Conservation (phyloP, 1,139 yeast species). For the Insectozyma bohioensis region DNA sequence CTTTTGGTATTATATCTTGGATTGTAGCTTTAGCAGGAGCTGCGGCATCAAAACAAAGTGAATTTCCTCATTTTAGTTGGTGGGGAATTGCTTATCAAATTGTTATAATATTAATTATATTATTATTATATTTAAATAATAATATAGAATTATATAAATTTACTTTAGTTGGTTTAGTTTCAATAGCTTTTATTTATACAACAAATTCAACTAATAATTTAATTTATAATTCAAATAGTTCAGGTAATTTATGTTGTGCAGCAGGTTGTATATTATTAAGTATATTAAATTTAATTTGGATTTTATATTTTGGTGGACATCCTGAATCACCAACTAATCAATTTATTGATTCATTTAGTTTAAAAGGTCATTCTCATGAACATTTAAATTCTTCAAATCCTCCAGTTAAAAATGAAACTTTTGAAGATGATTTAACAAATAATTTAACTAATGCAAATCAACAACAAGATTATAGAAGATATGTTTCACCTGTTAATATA, state of each 20-base stretch:
- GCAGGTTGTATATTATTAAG: constrained; percentile 88
- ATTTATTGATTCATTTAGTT: constrained; percentile 75
- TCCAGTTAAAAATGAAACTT: constrained; percentile 14
- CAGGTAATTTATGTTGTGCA: constrained; percentile 78
- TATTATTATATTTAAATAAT: constrained; percentile 64
- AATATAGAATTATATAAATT: constrained; percentile 70
- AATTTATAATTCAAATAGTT: constrained; percentile 63
- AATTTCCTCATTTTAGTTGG: constrained; percentile 87
- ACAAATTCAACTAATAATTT: constrained; percentile 80
- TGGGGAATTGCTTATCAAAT: constrained; percentile 94
- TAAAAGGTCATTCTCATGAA: constrained; percentile 31
- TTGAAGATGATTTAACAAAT: constrained; percentile 18
- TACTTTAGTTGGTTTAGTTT: constrained; percentile 55
- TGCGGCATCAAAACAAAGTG: constrained; percentile 52
- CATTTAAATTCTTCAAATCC: constrained; percentile 10
- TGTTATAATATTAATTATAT: constrained; percentile 53
- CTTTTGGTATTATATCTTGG: constrained; percentile 72
- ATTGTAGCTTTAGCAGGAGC: constrained; percentile 85
- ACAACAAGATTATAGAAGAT: constrained; percentile 30
- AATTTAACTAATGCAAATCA: constrained; percentile 21
- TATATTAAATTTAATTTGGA: constrained; percentile 78
- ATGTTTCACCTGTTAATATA: constrained; percentile 22
- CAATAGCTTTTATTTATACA: constrained; percentile 75
- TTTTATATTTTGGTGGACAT: constrained; percentile 82
- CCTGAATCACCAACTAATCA: constrained; percentile 78